Evolutionary conservation across 305 asterid genomes (phyloP).

Genomic region (Euphrasia arctica): DNA sequence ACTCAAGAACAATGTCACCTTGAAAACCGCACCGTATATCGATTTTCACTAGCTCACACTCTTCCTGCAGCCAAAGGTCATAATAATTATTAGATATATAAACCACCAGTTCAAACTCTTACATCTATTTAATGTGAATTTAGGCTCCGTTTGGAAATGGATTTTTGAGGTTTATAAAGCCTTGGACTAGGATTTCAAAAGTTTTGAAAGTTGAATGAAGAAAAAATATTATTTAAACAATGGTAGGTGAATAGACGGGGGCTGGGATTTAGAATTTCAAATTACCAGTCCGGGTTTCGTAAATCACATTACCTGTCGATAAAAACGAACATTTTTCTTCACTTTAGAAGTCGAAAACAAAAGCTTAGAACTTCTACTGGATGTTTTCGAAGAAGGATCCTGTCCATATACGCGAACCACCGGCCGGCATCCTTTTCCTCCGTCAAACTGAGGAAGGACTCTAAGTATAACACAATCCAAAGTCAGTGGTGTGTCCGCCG

Average conservation of each 20-base stretch:
- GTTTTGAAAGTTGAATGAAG: no score
- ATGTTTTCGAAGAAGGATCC: constrained; percentile 70
- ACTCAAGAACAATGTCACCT: constrained; percentile 95
- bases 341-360: constrained; percentile 64
- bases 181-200: no score
- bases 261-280: constrained; percentile 11
- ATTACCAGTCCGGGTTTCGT: background rate
- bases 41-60: constrained; percentile 79
- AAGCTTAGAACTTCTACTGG: constrained; percentile 85
- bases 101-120: constrained; percentile 50
- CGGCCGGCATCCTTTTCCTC: constrained; percentile 87
- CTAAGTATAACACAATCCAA: constrained; percentile 78
- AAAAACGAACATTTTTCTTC: constrained; percentile 49
- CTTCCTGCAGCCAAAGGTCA: constrained; percentile 65
- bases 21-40: constrained; percentile 70
- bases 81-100: background rate
- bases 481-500: constrained; percentile 80
- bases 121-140: no score
- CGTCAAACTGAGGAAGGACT: constrained; percentile 64
- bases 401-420: constrained; percentile 91
- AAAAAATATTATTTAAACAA: no score
- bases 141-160: no score
- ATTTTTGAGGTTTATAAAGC: no score
- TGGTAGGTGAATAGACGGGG: no score
- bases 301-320: constrained; percentile 55